A percentile compares a stretch with the other conserved stretches of the same genome.
Evolutionary conservation across 768 basidiomycete species (phyloP).

Genomic region (Kwoniella heveanensis): DNA sequence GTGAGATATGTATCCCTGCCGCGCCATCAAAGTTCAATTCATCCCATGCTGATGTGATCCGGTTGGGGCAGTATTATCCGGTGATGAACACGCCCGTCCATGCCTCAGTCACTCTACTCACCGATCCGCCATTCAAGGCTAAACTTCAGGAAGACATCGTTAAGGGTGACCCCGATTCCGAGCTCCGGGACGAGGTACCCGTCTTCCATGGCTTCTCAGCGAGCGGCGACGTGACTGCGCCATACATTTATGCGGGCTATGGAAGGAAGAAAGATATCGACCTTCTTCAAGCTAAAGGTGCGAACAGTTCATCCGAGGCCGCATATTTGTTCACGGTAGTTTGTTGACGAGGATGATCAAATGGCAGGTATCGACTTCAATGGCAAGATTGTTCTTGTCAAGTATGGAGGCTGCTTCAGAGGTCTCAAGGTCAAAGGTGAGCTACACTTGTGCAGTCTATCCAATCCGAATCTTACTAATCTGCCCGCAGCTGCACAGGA

Average conservation of each 20-base stretch:
- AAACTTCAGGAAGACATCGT: slow-evolving; percentile 75
- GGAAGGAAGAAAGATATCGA: slow-evolving; percentile 75
- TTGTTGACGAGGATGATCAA: slow-evolving; percentile 2
- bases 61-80: slow-evolving; percentile 68
- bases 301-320: slow-evolving; percentile 15
- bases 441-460: slow-evolving; percentile 1
- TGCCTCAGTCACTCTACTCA: slow-evolving; percentile 69
- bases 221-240: slow-evolving; percentile 67
- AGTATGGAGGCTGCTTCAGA: slow-evolving; percentile 73
- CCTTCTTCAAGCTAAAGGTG: slow-evolving; percentile 64
- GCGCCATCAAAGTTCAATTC: not conserved
- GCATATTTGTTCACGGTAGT: too few relatives aligned
- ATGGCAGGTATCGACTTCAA: slow-evolving; percentile 68
- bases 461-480: not conserved
- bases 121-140: slow-evolving; percentile 65
- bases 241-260: slow-evolving; percentile 73
- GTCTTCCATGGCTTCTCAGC: slow-evolving; percentile 85
- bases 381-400: slow-evolving; percentile 74
- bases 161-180: slow-evolving; percentile 71
- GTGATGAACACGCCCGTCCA: slow-evolving; percentile 77
- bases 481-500: slow-evolving; percentile 67
- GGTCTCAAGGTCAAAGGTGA: slow-evolving; percentile 71
- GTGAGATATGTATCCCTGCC: slow-evolving; percentile 30
- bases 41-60: not conserved
- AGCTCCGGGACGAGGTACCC: slow-evolving; percentile 68